Percentiles rank a stretch among this genome's conserved stretches.
Evolutionary conservation across 176 grass and related monocot species (phyloP).

Genomic region (Avena eriantha): DNA sequence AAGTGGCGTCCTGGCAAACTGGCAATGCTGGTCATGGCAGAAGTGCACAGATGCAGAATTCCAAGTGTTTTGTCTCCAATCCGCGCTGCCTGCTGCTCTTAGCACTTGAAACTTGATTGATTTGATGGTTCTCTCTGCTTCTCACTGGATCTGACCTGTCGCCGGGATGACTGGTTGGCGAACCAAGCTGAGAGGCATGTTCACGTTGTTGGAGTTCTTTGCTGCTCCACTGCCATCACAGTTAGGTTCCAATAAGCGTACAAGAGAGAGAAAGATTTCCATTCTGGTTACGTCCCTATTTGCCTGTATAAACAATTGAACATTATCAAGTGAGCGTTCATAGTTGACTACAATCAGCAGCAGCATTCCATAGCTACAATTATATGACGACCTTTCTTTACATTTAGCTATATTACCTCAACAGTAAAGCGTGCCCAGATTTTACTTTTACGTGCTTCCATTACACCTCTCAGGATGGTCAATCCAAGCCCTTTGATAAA

Average conservation of each 20-base stretch:
- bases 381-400: background rate
- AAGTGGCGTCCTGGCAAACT: constrained; percentile 44
- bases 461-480: constrained; percentile 86
- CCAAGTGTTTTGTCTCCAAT: background rate
- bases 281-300: constrained; percentile 77
- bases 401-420: constrained; percentile 55
- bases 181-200: constrained; percentile 49
- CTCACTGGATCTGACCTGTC: constrained; percentile 65
- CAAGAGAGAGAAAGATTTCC: constrained; percentile 81
- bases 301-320: constrained; percentile 50
- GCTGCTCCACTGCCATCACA: constrained; percentile 43
- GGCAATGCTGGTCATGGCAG: constrained; percentile 87
- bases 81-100: constrained; percentile 61
- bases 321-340: background rate
- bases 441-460: constrained; percentile 81
- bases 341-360: background rate
- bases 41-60: constrained; percentile 35
- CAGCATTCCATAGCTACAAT: background rate
- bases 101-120: constrained; percentile 54
- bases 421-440: constrained; percentile 84
- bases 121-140: constrained; percentile 10
- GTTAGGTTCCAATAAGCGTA: constrained; percentile 60
- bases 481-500: constrained; percentile 79
- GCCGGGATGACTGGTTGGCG: constrained; percentile 74
- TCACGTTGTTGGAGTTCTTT: constrained; percentile 51